Evolutionary conservation across 495 filamentous ascomycete species (phyloP).

Genomic region (Physcia stellaris): DNA sequence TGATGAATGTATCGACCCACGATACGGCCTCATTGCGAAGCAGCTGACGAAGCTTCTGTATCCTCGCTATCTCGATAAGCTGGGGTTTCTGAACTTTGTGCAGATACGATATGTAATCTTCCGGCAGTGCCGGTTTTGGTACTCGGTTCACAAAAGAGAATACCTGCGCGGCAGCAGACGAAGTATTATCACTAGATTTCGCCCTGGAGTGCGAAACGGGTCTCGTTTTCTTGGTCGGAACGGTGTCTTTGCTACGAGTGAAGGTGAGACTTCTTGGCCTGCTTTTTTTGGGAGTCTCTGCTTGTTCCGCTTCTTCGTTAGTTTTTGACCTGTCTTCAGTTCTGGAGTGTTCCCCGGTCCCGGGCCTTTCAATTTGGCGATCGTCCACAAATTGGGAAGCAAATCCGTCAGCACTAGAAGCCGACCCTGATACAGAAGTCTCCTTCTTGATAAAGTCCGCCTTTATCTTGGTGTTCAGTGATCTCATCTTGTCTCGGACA

Average conservation of each 20-base stretch:
- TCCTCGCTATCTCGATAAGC: slow-evolving; percentile 74
- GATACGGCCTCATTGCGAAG: slow-evolving; percentile 87
- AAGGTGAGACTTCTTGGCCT: slow-evolving; percentile 60
- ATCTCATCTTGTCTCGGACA: slow-evolving; percentile 87
- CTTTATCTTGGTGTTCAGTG: slow-evolving; percentile 77
- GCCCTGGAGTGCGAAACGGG: slow-evolving; percentile 20
- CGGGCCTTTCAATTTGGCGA: slow-evolving; percentile 6
- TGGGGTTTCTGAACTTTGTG: slow-evolving; percentile 65
- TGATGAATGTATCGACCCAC: slow-evolving; percentile 88
- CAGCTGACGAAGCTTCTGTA: slow-evolving; percentile 85
- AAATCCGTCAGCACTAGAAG: slow-evolving; percentile 24
- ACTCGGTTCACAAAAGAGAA: slow-evolving; percentile 27
- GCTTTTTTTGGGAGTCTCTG: slow-evolving; percentile 34
- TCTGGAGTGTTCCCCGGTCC: slow-evolving; percentile 23
- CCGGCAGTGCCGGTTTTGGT: slow-evolving; percentile 43
- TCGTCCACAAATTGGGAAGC: neutral
- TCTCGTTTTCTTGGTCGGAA: slow-evolving; percentile 45
- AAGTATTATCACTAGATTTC: slow-evolving; percentile 31
- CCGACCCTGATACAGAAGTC: slow-evolving; percentile 46
- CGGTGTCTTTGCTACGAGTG: slow-evolving; percentile 49
- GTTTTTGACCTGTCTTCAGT: slow-evolving; percentile 11
- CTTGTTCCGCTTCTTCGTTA: slow-evolving; percentile 14
- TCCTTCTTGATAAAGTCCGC: slow-evolving; percentile 88
- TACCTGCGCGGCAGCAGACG: slow-evolving; percentile 32
- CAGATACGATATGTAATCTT: slow-evolving; percentile 73